Conservation (phyloP, 2,329 filamentous ascomycete genomes). For the Epichloe baconii region DNA sequence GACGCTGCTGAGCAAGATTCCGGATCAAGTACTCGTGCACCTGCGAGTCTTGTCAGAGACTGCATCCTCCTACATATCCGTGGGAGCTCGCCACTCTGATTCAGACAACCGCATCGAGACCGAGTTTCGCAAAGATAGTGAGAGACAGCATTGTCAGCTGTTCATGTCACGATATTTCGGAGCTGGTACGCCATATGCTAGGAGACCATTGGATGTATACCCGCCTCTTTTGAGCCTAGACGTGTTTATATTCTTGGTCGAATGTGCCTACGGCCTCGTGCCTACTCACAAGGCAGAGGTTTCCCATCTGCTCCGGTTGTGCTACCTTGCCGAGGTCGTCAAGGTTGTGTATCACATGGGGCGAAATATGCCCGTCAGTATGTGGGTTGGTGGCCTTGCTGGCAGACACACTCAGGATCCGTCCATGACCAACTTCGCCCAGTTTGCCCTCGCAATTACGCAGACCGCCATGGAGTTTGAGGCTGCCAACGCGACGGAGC, state of each 20-base stretch:
- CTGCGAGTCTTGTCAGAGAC: slow-evolving; percentile 83
- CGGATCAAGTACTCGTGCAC: slow-evolving; percentile 73
- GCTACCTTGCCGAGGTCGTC: slow-evolving; percentile 82
- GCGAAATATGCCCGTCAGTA: slow-evolving; percentile 36
- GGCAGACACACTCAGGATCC: slow-evolving; percentile 30
- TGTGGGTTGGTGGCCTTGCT: slow-evolving; percentile 34
- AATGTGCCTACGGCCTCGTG: slow-evolving; percentile 59
- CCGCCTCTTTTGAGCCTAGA: slow-evolving; percentile 54
- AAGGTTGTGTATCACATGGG: slow-evolving; percentile 57
- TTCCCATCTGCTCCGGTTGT: slow-evolving; percentile 67
- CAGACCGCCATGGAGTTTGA: slow-evolving; percentile 30
- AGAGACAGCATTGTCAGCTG: slow-evolving; percentile 62
- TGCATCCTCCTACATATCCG: slow-evolving; percentile 67
- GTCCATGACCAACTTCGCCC: slow-evolving; percentile 39
- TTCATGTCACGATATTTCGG: slow-evolving; percentile 49
- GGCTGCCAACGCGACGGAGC: slow-evolving; percentile 16
- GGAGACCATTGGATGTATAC: slow-evolving; percentile 31
- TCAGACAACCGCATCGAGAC: slow-evolving; percentile 47
- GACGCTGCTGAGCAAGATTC: slow-evolving; percentile 71
- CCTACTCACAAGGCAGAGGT: slow-evolving; percentile 60
- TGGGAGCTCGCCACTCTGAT: slow-evolving; percentile 53
- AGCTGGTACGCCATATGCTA: slow-evolving; percentile 8
- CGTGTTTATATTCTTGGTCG: slow-evolving; percentile 67
- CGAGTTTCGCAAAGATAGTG: slow-evolving; percentile 56
- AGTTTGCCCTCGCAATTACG: slow-evolving; percentile 38